These are phyloP conservation scores for Aspergillus spinulosporus DNA, from an alignment of 2,329 filamentous ascomycete species.

Conservation along the genomic window DNA sequence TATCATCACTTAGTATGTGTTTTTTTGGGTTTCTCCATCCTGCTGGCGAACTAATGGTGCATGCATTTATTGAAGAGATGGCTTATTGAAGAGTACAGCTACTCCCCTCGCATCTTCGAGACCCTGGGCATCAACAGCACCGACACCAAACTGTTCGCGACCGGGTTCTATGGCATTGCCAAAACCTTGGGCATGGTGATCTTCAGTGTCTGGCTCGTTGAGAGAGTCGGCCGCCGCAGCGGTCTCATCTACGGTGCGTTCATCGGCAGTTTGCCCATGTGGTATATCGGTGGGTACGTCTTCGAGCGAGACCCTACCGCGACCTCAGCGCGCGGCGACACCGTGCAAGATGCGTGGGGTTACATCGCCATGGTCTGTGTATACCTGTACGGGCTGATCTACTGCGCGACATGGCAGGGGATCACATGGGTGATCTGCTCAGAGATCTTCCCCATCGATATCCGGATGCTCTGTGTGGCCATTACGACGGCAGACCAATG, in stretches of 20 bases:
- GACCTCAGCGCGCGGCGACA: constrained; percentile 47
- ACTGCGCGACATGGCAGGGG: constrained; percentile 40
- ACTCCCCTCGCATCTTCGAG: constrained; percentile 52
- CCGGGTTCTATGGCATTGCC: constrained; percentile 52
- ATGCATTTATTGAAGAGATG: background rate
- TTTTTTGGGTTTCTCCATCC: no score
- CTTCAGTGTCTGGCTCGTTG: constrained; percentile 16
- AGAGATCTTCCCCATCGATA: constrained; percentile 66
- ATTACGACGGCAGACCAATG: constrained; percentile 65
- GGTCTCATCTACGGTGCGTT: constrained; percentile 63
- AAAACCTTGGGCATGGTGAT: constrained; percentile 47
- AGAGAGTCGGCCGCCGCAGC: constrained; percentile 46
- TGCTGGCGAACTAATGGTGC: no score
- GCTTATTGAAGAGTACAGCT: constrained; percentile 34
- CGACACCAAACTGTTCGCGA: constrained; percentile 69
- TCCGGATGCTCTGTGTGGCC: constrained; percentile 65
- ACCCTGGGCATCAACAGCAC: constrained; percentile 55
- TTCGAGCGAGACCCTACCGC: constrained; percentile 47
- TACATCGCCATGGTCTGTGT: constrained; percentile 15
- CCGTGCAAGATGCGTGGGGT: constrained; percentile 4
- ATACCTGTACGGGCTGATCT: constrained; percentile 10
- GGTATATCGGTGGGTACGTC: constrained; percentile 60
- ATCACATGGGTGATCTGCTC: constrained; percentile 70
- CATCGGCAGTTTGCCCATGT: constrained; percentile 52
- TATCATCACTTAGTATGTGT: constrained; percentile 5